Evolutionary conservation across 352 stramenopile genomes (phyloP).

Genomic region (Blastocystis sp.): DNA sequence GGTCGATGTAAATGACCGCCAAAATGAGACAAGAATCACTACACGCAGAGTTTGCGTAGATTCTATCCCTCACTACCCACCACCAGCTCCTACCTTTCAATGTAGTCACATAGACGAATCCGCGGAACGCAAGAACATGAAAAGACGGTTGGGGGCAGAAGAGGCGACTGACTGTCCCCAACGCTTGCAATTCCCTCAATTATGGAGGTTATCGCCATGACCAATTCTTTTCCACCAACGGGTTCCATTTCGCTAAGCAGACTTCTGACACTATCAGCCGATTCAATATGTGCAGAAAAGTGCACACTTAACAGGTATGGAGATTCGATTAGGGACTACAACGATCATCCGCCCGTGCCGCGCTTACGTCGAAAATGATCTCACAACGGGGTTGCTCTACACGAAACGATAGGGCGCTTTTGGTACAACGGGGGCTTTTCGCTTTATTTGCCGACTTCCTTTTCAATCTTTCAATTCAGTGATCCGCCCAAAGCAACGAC

Average conservation of each 20-base stretch:
- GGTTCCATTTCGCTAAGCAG: slow-evolving; percentile 49
- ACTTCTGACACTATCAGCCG: neutral
- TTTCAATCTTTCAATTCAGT: neutral
- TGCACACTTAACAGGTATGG: neutral
- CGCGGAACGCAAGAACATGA: neutral
- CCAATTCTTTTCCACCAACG: slow-evolving; percentile 61
- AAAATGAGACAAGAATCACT: slow-evolving; percentile 26
- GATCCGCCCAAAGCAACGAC: neutral
- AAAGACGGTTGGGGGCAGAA: slow-evolving; percentile 14
- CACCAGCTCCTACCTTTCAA: slow-evolving; percentile 7
- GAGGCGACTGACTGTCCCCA: neutral
- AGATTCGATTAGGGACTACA: neutral
- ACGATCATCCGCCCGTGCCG: neutral
- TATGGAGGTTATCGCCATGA: slow-evolving; percentile 35
- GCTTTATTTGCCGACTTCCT: neutral
- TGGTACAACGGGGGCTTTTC: neutral
- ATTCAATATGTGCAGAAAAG: neutral
- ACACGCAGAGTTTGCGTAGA: slow-evolving; percentile 4
- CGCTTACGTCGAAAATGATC: neutral
- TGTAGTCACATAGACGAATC: slow-evolving; percentile 39
- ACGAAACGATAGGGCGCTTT: neutral
- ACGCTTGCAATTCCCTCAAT: slow-evolving; percentile 46
- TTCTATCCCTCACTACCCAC: neutral
- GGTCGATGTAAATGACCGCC: slow-evolving; percentile 41
- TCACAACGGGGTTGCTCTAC: neutral